Percentiles rank a stretch among this genome's conserved stretches.
Conservation (phyloP, 2,329 filamentous ascomycete species). For the Claviceps sp. region DNA sequence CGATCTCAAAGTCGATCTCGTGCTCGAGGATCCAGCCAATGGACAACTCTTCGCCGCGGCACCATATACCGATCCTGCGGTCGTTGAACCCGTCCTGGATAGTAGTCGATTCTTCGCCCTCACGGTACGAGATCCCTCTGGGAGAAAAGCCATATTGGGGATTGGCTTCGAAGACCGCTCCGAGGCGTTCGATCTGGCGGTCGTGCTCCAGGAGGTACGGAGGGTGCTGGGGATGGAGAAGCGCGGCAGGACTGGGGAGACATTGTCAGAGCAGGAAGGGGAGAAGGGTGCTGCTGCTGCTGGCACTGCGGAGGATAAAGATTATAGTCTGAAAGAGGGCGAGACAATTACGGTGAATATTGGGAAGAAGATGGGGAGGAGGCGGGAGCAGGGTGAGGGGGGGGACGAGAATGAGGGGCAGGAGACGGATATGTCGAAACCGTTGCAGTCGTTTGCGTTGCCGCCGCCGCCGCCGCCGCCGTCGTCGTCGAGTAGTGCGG, state of each 20-base stretch:
- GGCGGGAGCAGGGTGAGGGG: constrained; percentile 20
- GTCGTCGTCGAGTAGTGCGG: constrained; percentile 35
- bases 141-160: constrained; percentile 66
- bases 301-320: constrained; percentile 25
- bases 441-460: constrained; percentile 52
- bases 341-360: constrained; percentile 80
- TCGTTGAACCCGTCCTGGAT: constrained; percentile 67
- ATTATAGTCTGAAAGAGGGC: constrained; percentile 78
- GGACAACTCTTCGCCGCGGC: constrained; percentile 74
- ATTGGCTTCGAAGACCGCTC: constrained; percentile 79
- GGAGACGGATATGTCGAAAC: constrained; percentile 13
- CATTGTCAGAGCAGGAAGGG: constrained; percentile 21
- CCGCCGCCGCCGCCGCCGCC: constrained; percentile 60
- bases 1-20: constrained; percentile 56
- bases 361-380: constrained; percentile 40
- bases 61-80: constrained; percentile 53
- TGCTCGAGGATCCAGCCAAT: constrained; percentile 61
- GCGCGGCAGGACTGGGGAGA: constrained; percentile 15
- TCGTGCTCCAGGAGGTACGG: constrained; percentile 65
- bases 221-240: constrained; percentile 52
- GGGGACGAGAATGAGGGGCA: not conserved
- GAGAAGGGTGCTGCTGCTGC: constrained; percentile 8
- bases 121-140: constrained; percentile 60
- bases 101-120: constrained; percentile 76
- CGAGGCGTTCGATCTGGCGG: constrained; percentile 76